These are phyloP conservation scores for Emmonsia crescens DNA, from an alignment of 2,329 filamentous ascomycete genomes.

Conservation along the genomic window DNA sequence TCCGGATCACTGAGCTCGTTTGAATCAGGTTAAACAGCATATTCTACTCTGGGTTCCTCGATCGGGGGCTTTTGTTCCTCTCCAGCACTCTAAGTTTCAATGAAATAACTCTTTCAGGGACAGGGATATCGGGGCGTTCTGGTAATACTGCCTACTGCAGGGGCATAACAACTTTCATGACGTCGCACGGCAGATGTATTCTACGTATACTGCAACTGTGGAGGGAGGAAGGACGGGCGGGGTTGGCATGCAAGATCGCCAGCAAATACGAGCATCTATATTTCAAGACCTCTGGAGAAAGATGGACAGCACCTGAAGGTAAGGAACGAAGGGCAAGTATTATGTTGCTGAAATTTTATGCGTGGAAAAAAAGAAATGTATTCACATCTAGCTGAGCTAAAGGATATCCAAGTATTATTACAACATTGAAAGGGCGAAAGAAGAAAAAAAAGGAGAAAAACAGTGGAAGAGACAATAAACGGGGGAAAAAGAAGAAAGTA, in stretches of 20 bases:
- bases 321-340: slow-evolving; percentile 22
- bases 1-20: too few relatives aligned
- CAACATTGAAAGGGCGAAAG: background rate
- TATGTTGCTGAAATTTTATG: background rate
- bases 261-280: background rate
- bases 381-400: slow-evolving; percentile 1
- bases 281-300: background rate
- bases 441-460: background rate
- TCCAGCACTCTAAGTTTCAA: too few relatives aligned
- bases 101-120: too few relatives aligned
- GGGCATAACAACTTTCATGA: too few relatives aligned
- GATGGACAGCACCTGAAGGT: background rate
- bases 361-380: background rate
- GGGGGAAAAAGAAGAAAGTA: background rate
- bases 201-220: too few relatives aligned
- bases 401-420: background rate
- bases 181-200: too few relatives aligned
- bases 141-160: too few relatives aligned
- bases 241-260: background rate
- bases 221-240: background rate
- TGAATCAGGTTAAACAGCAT: too few relatives aligned
- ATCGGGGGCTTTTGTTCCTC: too few relatives aligned
- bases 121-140: too few relatives aligned
- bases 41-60: too few relatives aligned
- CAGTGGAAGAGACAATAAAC: too few relatives aligned